Evolutionary conservation across 495 filamentous ascomycete genomes (phyloP), one percentile per base, ranked within the genome.

Genomic region (Hyphodiscus hymeniophilus): DNA sequence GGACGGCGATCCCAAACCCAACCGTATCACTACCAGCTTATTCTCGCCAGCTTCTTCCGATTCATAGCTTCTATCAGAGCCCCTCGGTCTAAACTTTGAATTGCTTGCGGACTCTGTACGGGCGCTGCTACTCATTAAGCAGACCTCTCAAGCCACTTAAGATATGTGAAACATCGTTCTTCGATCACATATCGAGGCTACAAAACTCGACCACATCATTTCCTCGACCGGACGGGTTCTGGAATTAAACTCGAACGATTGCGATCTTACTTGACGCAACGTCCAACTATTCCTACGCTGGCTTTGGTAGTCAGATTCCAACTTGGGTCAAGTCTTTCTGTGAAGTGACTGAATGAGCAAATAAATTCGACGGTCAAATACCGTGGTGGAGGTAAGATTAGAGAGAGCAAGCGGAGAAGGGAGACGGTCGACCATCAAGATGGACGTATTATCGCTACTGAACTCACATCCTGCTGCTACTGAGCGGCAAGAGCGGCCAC

Each of bases 361-460:
- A 28, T 28, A 28, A 5, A 4, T 28, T 28, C 26, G 26, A 28
- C 26, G 10, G 5, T 28, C 26, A 28, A 10, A 28, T 28, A 36
- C 13, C 33, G 6, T 36, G 6, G 13, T n/a, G 33, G 33, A 13
- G 33, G 12, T 5, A 36, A 36, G 33, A 13, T 17, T 24, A 12
- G 11, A 24, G 20, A 20, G 38, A 31, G n/a, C n/a, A n/a, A n/a
- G n/a, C 31, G 5, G 31, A 15, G 31, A 34, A 34, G 31, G 16
- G 12, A 11, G 12, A 11, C 16, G 41, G 24, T 38, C 6, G 34
- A 28, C 17, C 17, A n/a, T 0, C 51, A 57, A 45, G 33, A 60
- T 60, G 58, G 54, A 60, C 24, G 54, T 60, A 30, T 57, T 48
- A 7, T 48, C 58, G 15, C 45, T 60, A 8, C 48, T 60, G 48